Evolutionary conservation across 805 yeast genomes (phyloP).

Genomic region (Jamesozyma piceae): DNA sequence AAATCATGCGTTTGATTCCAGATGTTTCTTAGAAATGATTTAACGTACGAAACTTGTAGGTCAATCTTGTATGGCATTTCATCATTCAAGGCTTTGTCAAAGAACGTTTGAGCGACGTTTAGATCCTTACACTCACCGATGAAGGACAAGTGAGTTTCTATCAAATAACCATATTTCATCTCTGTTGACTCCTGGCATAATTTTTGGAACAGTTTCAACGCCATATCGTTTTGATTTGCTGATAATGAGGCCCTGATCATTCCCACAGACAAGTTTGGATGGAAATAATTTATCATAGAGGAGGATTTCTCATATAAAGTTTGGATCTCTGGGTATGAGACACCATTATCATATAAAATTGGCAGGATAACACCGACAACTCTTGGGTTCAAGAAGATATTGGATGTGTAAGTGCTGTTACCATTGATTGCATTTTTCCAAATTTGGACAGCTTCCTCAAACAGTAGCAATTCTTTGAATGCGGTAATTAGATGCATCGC

Average conservation of each 20-base stretch:
- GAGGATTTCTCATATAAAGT: constrained; percentile 42
- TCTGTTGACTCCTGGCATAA: constrained; percentile 45
- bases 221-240: constrained; percentile 56
- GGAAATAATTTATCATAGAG: constrained; percentile 26
- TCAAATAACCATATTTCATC: constrained; percentile 42
- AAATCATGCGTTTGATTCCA: constrained; percentile 49
- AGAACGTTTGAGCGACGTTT: constrained; percentile 61
- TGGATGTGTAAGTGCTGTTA: constrained; percentile 17
- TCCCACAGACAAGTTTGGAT: constrained; percentile 50
- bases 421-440: constrained; percentile 48
- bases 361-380: constrained; percentile 65
- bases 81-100: constrained; percentile 58
- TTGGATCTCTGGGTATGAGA: constrained; percentile 53
- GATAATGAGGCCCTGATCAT: constrained; percentile 65
- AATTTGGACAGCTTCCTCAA: constrained; percentile 54
- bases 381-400: constrained; percentile 48
- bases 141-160: constrained; percentile 68
- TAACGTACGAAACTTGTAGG: constrained; percentile 65
- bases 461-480: constrained; percentile 49
- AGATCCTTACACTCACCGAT: constrained; percentile 71
- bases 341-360: constrained; percentile 50
- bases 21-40: constrained; percentile 52
- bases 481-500: constrained; percentile 50
- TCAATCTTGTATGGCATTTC: constrained; percentile 66
- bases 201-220: constrained; percentile 53